Conservation (phyloP, 2,329 filamentous ascomycete genomes). For the Colletotrichum simmondsii region DNA sequence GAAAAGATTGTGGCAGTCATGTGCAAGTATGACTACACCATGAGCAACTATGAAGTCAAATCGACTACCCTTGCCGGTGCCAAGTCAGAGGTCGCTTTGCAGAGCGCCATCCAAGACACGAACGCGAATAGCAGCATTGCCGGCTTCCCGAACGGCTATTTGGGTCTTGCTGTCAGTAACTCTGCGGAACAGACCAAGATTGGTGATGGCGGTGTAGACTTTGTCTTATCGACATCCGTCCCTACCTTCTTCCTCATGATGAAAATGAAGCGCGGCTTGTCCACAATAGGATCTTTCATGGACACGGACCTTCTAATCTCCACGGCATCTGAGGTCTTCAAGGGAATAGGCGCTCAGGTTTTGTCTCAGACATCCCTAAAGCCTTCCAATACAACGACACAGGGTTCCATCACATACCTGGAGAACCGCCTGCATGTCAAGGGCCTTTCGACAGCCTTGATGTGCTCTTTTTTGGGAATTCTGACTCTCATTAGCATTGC, state of each 20-base stretch:
- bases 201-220: constrained; percentile 35
- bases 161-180: constrained; percentile 33
- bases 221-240: constrained; percentile 36
- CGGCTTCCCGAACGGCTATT: constrained; percentile 29
- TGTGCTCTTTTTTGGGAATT: constrained; percentile 23
- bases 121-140: constrained; percentile 7
- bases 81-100: constrained; percentile 30
- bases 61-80: constrained; percentile 30
- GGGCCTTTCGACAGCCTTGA: constrained; percentile 15
- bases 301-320: constrained; percentile 31
- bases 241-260: constrained; percentile 41
- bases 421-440: constrained; percentile 27
- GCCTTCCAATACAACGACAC: constrained; percentile 1
- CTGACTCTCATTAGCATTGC: constrained; percentile 3
- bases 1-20: constrained; percentile 36
- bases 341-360: constrained; percentile 28
- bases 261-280: constrained; percentile 35
- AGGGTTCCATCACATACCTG: constrained; percentile 13
- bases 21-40: constrained; percentile 37
- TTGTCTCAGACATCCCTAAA: constrained; percentile 12
- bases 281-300: constrained; percentile 31
- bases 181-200: constrained; percentile 33
- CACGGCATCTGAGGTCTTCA: constrained; percentile 16
- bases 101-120: constrained; percentile 7
- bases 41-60: constrained; percentile 24